phyloP scores from a whole-genome alignment of 352 stramenopile species.

The Aphanomyces astaci region DNA sequence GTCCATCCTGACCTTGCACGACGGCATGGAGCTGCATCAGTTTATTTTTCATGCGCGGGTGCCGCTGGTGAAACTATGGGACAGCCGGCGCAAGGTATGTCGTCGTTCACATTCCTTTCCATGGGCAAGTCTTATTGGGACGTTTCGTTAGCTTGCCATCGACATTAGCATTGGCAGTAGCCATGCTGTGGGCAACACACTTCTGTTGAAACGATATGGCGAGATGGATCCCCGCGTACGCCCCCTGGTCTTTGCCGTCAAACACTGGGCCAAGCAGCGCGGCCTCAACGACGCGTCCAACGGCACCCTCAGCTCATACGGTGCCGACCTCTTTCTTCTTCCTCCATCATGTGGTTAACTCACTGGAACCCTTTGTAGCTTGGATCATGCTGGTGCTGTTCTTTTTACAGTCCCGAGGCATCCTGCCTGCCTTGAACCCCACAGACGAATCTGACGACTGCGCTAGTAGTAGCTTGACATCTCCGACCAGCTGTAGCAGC shows the following conservation, averaged over 20 bases:
- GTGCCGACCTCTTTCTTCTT: constrained; percentile 26
- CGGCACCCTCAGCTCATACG: constrained; percentile 96
- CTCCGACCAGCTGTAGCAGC: background rate
- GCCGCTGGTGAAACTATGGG: constrained; percentile 73
- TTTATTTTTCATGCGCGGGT: constrained; percentile 69
- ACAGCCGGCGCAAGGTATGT: constrained; percentile 41
- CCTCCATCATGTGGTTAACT: background rate
- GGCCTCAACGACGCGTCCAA: constrained; percentile 96
- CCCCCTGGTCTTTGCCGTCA: constrained; percentile 93
- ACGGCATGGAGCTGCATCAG: constrained; percentile 39
- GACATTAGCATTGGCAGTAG: constrained; percentile 70
- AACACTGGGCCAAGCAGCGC: constrained; percentile 95
- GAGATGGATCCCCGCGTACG: constrained; percentile 71
- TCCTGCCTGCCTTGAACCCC: constrained; percentile 24
- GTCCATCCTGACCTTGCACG: constrained; percentile 35
- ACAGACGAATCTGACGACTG: background rate
- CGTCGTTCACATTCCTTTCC: background rate
- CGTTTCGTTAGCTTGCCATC: constrained; percentile 38
- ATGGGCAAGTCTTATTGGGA: background rate
- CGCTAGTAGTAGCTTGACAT: background rate
- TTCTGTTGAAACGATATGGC: constrained; percentile 63
- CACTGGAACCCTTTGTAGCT: constrained; percentile 29
- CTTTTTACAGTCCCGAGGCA: constrained; percentile 87
- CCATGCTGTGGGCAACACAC: constrained; percentile 69
- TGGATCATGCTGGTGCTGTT: constrained; percentile 97